Evolutionary conservation across 2,329 filamentous ascomycete genomes (phyloP).

Genomic region (Nothophoma quercina): DNA sequence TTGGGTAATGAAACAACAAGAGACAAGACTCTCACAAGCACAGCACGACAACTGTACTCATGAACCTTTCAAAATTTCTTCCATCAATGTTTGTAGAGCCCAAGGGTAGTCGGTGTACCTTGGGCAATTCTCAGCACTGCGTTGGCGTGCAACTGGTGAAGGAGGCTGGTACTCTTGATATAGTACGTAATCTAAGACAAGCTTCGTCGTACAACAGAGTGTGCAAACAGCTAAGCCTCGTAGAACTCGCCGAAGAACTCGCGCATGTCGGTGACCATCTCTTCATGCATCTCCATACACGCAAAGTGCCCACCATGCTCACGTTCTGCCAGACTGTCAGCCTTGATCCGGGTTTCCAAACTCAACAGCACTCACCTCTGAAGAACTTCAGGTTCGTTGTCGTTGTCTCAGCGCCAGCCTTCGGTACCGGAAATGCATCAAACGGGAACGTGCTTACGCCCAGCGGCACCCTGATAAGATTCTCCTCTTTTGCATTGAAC

Average conservation of each 20-base stretch:
- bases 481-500: conserved; percentile 47
- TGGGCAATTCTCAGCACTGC: no score
- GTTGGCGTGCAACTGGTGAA: no score
- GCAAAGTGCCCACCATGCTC: conserved; percentile 36
- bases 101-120: no score
- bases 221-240: conserved; percentile 6
- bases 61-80: no score
- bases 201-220: no score
- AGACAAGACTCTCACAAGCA: no score
- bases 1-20: no score
- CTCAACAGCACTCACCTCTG: conserved; percentile 23
- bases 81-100: no score
- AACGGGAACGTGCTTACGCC: conserved; percentile 50
- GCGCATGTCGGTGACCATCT: conserved; percentile 34
- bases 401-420: conserved; percentile 44
- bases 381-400: conserved; percentile 51
- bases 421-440: conserved; percentile 48
- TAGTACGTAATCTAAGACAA: no score
- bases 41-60: no score
- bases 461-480: conserved; percentile 48
- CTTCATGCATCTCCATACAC: conserved; percentile 35
- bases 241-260: conserved; percentile 30
- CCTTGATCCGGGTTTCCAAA: neutral
- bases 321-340: conserved; percentile 23
- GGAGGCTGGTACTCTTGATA: no score